Evolutionary conservation across 345 rosid species (phyloP).

Genomic region (Populus ilicifolia): DNA sequence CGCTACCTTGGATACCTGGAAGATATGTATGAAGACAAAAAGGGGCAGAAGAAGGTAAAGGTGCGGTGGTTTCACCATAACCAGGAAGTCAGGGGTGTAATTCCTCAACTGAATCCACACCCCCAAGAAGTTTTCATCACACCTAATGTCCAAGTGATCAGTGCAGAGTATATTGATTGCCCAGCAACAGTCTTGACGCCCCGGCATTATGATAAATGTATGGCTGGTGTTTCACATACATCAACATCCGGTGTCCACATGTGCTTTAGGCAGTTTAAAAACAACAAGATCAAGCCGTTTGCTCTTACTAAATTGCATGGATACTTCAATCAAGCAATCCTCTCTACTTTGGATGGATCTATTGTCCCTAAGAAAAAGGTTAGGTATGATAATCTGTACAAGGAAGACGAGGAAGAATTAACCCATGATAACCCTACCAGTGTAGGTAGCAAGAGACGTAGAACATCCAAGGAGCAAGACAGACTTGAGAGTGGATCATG

Average conservation of each 20-base stretch:
- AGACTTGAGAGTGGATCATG: neutral
- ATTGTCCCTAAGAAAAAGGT: neutral
- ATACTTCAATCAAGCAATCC: conserved; percentile 71
- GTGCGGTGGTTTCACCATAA: conserved; percentile 95
- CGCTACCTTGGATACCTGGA: conserved; percentile 86
- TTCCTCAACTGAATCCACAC: conserved; percentile 65
- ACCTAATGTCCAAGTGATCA: conserved; percentile 83
- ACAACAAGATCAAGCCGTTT: conserved; percentile 73
- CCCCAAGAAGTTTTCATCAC: conserved; percentile 96
- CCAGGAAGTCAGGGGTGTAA: conserved; percentile 78
- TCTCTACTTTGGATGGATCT: conserved; percentile 50
- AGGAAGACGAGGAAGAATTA: conserved; percentile 54
- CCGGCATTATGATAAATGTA: conserved; percentile 70
- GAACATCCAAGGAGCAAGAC: neutral
- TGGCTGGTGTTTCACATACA: conserved; percentile 57
- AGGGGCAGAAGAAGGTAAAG: conserved; percentile 88
- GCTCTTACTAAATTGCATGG: conserved; percentile 83
- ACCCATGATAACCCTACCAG: conserved; percentile 17
- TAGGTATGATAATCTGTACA: conserved; percentile 28
- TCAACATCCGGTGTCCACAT: conserved; percentile 56
- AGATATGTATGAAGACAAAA: conserved; percentile 97
- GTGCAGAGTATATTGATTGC: conserved; percentile 95
- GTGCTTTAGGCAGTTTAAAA: conserved; percentile 82
- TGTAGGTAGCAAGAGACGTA: neutral
- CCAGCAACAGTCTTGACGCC: conserved; percentile 76